Base-by-base conservation (phyloP, 2,329 filamentous ascomycete genomes). In the Alternaria sp. region DNA sequence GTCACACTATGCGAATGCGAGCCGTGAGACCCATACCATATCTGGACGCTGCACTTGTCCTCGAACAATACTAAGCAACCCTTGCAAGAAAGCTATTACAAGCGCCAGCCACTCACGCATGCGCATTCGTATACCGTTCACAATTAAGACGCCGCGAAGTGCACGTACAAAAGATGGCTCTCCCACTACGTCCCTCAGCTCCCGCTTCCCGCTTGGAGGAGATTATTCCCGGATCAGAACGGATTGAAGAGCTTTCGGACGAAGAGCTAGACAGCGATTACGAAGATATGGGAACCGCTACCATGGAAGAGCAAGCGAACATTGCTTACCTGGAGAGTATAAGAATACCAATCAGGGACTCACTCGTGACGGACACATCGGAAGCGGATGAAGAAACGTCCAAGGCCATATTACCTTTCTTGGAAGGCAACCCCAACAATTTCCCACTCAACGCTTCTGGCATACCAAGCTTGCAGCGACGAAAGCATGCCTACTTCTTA, bases 381-480 rank as follows among this genome's bases (percentile, higher is more conserved):
- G 76, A 80, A 54, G 77, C 87, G 26, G 93, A 97, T 79, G 86
- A 90, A 62, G 83, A 88, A 59, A 95, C 91, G 0, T 83, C 93
- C 58, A 80, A 88, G 40, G 86, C 87, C 72, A 92, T 92, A 72
- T 81, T 93, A 28, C 90, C 91, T 1, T 90, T 89, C 68, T 83
- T 97, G 15, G 81, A 83, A 32, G 81, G 82, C n/a, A 84, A 82
- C 45, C 83, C 83, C 52, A 83, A 86, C 62, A 82, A 84, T 23
- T 76, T 84, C 56, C 70, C 81, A 17, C 86, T 87, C 80, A 97
- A 97, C 80, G 82, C 81, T 55, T 84, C 90, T 77, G 93, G 93
- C 13, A 83, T 97, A 36, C 92, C 93, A 13, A 85, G 85, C 60
- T 86, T 99, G n/a, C 86, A 90, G 70, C 88, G 91, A 45, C 82